Evolutionary conservation across 345 rosid species (phyloP).

Genomic region (Citrus inodora): DNA sequence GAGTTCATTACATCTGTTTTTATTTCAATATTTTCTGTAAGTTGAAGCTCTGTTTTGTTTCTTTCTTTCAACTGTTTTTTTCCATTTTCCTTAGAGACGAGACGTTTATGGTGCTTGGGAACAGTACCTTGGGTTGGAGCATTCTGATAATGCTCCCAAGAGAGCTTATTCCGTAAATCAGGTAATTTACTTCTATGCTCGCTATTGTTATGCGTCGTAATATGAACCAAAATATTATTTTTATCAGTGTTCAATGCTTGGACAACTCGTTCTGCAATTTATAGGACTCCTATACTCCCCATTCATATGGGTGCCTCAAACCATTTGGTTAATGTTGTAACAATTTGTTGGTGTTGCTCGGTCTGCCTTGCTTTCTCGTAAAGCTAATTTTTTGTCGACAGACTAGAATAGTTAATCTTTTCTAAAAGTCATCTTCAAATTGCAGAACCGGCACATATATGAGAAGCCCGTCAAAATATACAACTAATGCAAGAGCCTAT

Average conservation of each 20-base stretch:
- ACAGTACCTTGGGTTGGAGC: constrained; percentile 93
- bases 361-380: not conserved
- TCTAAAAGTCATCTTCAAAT: not conserved
- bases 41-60: not conserved
- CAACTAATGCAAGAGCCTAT: constrained; percentile 37
- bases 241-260: not conserved
- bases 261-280: not conserved
- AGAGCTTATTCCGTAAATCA: constrained; percentile 76
- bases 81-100: constrained; percentile 32
- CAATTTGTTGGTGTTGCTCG: not conserved
- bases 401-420: not conserved
- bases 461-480: constrained; percentile 64
- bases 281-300: too few species aligned
- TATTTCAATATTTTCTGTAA: not conserved
- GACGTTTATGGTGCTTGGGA: constrained; percentile 89
- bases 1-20: not conserved
- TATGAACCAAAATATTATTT: not conserved
- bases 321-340: not conserved
- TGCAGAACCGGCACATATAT: constrained; percentile 57
- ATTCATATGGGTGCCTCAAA: not conserved
- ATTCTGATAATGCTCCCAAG: constrained; percentile 76
- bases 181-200: constrained; percentile 26
- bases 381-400: not conserved
- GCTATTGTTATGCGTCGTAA: not conserved
- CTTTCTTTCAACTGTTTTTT: not conserved